A percentile compares a stretch with the other conserved stretches of the same genome.
Conservation (phyloP, 208 protist genomes). For the Leptomonas pyrrhocoris region DNA sequence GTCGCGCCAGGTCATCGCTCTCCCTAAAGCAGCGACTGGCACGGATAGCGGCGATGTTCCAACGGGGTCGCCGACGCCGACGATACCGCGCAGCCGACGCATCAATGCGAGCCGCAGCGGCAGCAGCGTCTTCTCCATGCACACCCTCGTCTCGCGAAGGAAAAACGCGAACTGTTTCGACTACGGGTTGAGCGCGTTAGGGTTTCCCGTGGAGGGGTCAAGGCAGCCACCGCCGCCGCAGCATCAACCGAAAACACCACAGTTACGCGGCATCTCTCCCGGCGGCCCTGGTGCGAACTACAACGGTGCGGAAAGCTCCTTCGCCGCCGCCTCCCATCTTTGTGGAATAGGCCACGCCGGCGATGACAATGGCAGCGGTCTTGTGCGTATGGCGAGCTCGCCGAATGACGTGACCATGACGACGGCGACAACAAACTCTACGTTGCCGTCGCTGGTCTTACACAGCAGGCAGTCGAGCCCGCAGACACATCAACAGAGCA, state of each 20-base stretch:
- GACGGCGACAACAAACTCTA: background rate
- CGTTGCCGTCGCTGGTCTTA: constrained; percentile 1
- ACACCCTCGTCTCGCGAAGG: constrained; percentile 22
- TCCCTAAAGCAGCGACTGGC: background rate
- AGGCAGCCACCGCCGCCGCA: constrained; percentile 2
- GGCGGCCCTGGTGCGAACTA: background rate
- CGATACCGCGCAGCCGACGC: background rate
- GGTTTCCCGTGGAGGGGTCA: constrained; percentile 36
- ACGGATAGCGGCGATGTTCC: background rate
- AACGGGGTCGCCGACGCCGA: background rate
- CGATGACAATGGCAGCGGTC: background rate
- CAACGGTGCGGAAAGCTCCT: constrained; percentile 11
- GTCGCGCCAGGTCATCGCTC: background rate
- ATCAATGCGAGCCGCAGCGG: constrained; percentile 15
- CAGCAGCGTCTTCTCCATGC: constrained; percentile 24
- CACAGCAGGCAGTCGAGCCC: constrained; percentile 1
- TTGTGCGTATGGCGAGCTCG: background rate
- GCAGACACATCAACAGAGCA: background rate
- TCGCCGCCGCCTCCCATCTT: constrained; percentile 5
- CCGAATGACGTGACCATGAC: background rate
- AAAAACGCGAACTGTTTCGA: constrained; percentile 47
- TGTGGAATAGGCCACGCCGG: background rate
- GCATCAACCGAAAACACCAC: background rate
- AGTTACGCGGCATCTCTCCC: background rate
- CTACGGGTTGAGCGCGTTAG: constrained; percentile 47